These are phyloP conservation scores for Pythium aphanidermatum DNA, from an alignment of 352 stramenopile genomes.

Conservation along the genomic window DNA sequence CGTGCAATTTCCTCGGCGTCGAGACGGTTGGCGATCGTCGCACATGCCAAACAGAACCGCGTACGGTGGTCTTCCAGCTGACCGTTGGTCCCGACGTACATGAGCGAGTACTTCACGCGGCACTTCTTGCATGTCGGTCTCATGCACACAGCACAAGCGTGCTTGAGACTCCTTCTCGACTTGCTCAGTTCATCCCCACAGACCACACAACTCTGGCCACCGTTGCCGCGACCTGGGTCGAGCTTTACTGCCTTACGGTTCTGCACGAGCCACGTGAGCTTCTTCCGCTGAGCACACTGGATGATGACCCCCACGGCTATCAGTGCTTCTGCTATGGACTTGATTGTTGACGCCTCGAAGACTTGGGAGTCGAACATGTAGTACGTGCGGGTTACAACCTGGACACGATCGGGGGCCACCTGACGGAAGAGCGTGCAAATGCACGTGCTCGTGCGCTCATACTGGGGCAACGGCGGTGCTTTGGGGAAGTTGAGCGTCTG, in stretches of 20 bases:
- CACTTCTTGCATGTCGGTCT: conserved; percentile 3
- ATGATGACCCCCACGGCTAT: conserved; percentile 23
- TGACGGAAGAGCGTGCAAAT: conserved; percentile 39
- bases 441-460: conserved; percentile 40
- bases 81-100: neutral
- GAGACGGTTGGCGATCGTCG: neutral
- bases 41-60: conserved; percentile 7
- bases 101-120: neutral
- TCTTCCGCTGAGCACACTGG: conserved; percentile 47
- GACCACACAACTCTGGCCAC: neutral
- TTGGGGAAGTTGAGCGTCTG: conserved; percentile 51
- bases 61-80: neutral
- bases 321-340: conserved; percentile 30
- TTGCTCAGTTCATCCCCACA: neutral
- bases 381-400: conserved; percentile 27
- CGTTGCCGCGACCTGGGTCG: neutral
- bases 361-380: conserved; percentile 28
- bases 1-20: neutral
- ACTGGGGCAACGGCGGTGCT: conserved; percentile 23
- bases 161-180: conserved; percentile 1
- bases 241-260: neutral
- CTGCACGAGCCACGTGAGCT: conserved; percentile 38
- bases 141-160: neutral
- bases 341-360: conserved; percentile 24
- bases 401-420: conserved; percentile 3